Evolutionary conservation across 352 stramenopile species (phyloP).

Genomic region (Globisporangium splendens): DNA sequence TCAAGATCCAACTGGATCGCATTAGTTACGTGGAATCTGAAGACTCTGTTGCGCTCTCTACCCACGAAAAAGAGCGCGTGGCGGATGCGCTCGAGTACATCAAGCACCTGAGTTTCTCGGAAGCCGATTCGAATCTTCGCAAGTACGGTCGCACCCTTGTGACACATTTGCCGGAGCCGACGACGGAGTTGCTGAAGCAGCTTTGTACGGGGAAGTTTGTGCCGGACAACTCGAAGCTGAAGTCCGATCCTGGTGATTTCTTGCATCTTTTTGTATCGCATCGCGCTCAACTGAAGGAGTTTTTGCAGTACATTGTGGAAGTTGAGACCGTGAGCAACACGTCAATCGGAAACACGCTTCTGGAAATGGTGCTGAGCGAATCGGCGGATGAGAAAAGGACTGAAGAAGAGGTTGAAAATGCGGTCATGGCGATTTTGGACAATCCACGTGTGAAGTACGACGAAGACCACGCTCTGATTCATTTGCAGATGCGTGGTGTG

Average conservation of each 20-base stretch:
- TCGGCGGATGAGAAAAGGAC: conserved; percentile 38
- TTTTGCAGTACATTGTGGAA: conserved; percentile 88
- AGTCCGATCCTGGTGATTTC: conserved; percentile 86
- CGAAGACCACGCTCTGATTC: conserved; percentile 90
- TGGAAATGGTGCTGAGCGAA: conserved; percentile 87
- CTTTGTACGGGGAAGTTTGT: conserved; percentile 88
- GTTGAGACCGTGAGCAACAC: conserved; percentile 86
- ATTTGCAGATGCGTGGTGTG: conserved; percentile 91
- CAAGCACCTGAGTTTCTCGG: conserved; percentile 75
- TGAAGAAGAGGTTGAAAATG: conserved; percentile 72
- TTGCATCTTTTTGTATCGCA: conserved; percentile 92
- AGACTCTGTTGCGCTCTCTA: conserved; percentile 61
- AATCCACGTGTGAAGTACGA: conserved; percentile 90
- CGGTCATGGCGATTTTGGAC: conserved; percentile 86
- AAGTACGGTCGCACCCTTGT: conserved; percentile 90
- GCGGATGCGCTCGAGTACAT: conserved; percentile 91
- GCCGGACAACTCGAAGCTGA: conserved; percentile 40
- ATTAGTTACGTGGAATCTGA: conserved; percentile 86
- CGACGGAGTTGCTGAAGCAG: conserved; percentile 88
- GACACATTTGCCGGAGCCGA: conserved; percentile 80
- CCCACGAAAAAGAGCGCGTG: conserved; percentile 77
- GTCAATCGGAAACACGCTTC: conserved; percentile 86
- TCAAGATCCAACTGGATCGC: conserved; percentile 91
- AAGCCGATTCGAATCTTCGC: conserved; percentile 81
- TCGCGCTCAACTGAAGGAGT: conserved; percentile 83